Conservation (phyloP, 1,284 basidiomycete species). For the Ganoderma sp. region DNA sequence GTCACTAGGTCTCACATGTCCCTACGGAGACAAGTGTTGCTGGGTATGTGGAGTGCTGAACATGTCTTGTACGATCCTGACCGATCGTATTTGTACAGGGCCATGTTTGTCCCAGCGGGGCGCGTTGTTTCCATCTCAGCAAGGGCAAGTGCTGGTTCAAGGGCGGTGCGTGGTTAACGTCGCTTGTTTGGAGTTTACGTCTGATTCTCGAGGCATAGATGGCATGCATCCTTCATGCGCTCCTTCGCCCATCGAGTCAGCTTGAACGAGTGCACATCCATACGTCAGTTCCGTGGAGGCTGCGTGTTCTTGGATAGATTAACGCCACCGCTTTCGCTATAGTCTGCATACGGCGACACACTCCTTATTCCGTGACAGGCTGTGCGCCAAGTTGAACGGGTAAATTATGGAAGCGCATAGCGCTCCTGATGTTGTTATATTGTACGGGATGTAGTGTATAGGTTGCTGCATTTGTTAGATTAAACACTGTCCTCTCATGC, state of each 20-base stretch:
- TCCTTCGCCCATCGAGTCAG: conserved; percentile 18
- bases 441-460: not conserved
- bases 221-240: conserved; percentile 33
- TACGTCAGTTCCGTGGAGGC: conserved; percentile 1
- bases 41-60: conserved; percentile 46
- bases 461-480: conserved; percentile 16
- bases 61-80: not conserved
- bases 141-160: conserved; percentile 84
- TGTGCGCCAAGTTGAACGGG: conserved; percentile 9
- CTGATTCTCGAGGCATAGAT: conserved; percentile 22
- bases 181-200: no score
- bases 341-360: conserved; percentile 10
- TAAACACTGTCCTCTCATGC: conserved; percentile 11
- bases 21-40: conserved; percentile 73
- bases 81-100: conserved; percentile 48
- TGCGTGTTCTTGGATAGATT: conserved; percentile 23
- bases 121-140: conserved; percentile 50
- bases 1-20: conserved; percentile 67
- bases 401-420: conserved; percentile 29
- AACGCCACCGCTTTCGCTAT: conserved; percentile 13
- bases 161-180: conserved; percentile 57
- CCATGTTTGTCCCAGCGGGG: conserved; percentile 80
- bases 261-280: conserved; percentile 9
- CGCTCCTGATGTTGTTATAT: conserved; percentile 19
- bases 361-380: conserved; percentile 20